These are phyloP conservation scores for Salix arbutifolia DNA, from an alignment of 345 rosid species.

Conservation along the genomic window DNA sequence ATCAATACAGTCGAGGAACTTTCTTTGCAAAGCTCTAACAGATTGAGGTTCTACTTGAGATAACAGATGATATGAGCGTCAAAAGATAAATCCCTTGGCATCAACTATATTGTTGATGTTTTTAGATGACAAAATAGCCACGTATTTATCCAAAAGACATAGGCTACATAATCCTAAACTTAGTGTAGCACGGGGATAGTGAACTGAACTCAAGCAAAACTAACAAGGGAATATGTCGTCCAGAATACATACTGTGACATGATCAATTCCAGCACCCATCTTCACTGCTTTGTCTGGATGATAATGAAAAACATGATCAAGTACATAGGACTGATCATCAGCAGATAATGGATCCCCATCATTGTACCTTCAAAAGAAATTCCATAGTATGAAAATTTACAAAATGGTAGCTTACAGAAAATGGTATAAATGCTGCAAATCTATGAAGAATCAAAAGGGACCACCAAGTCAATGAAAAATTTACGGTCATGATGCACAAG, in stretches of 20 bases:
- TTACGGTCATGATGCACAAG: background rate
- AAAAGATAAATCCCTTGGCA: background rate
- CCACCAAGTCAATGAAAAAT: background rate
- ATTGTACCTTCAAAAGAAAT: slow-evolving; percentile 52
- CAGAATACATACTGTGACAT: slow-evolving; percentile 52
- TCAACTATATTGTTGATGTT: too few relatives aligned
- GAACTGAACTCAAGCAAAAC: background rate
- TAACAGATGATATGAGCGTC: background rate
- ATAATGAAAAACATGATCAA: slow-evolving; percentile 59
- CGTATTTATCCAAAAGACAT: background rate
- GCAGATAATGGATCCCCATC: slow-evolving; percentile 76
- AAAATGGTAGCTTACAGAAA: slow-evolving; percentile 1
- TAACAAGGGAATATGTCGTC: background rate
- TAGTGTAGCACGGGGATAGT: background rate
- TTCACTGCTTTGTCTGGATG: slow-evolving; percentile 77
- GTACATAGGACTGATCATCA: slow-evolving; percentile 52
- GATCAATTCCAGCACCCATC: slow-evolving; percentile 72
- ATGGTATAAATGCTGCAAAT: background rate
- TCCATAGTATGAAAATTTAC: slow-evolving; percentile 9
- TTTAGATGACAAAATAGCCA: background rate
- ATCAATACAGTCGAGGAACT: background rate
- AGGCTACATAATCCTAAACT: background rate
- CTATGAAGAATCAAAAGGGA: background rate
- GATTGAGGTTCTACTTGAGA: background rate
- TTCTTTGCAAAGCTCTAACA: background rate